phyloP scores from a whole-genome alignment of 257 asterid genomes.

The Eustoma russellianum region DNA sequence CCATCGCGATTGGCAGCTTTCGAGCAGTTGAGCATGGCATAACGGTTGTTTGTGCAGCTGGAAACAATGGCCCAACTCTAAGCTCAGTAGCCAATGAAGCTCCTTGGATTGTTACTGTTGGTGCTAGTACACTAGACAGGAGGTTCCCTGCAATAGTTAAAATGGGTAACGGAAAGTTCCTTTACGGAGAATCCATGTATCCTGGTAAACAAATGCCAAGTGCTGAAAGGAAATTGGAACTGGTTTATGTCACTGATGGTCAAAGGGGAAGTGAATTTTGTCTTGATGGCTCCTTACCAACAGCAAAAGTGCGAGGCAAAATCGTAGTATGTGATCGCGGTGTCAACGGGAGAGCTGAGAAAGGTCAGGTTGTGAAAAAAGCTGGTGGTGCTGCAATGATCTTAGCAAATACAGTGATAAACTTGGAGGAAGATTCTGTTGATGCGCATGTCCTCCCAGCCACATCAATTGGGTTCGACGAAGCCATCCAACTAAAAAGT shows the following conservation, averaged over 20 bases:
- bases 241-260: constrained; percentile 45
- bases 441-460: constrained; percentile 85
- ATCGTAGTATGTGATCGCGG: constrained; percentile 87
- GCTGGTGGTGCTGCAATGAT: constrained; percentile 85
- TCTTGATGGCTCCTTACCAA: constrained; percentile 62
- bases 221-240: constrained; percentile 45
- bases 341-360: constrained; percentile 78
- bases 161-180: constrained; percentile 46
- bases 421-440: constrained; percentile 77
- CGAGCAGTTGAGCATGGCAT: constrained; percentile 88
- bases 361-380: constrained; percentile 75
- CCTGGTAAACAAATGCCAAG: constrained; percentile 38
- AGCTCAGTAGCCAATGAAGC: constrained; percentile 84
- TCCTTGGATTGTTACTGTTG: constrained; percentile 84
- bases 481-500: constrained; percentile 36
- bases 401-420: constrained; percentile 58
- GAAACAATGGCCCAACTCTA: constrained; percentile 71
- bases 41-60: constrained; percentile 80
- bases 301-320: constrained; percentile 47
- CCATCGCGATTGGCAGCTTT: constrained; percentile 80
- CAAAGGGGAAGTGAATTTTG: constrained; percentile 58
- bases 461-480: constrained; percentile 60
- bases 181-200: constrained; percentile 81
- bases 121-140: constrained; percentile 82
- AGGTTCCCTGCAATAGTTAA: constrained; percentile 67